phyloP scores from a whole-genome alignment of 2,329 filamentous ascomycete species.

The Cladosporium austrohemisphaericum region DNA sequence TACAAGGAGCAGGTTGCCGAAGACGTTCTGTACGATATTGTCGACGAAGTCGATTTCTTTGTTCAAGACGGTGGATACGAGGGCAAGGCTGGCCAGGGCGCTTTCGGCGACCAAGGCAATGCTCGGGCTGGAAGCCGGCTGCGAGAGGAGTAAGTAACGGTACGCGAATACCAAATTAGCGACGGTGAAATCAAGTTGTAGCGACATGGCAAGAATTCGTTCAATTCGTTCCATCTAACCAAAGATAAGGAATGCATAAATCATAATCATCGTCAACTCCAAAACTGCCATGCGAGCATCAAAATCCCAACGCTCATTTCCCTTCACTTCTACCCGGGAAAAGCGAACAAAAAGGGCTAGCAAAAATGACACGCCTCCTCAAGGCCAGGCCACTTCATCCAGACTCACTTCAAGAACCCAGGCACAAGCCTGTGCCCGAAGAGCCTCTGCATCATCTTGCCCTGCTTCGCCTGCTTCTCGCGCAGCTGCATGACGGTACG shows the following conservation, averaged over 20 bases:
- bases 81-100: constrained; percentile 17
- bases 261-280: no score
- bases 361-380: neutral
- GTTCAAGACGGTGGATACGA: constrained; percentile 58
- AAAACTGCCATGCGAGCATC: no score
- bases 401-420: constrained; percentile 12
- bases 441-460: constrained; percentile 4
- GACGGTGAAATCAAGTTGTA: no score
- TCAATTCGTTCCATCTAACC: neutral
- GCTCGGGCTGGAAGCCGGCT: neutral
- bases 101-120: neutral
- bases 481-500: constrained; percentile 10
- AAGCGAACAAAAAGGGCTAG: neutral
- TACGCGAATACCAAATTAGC: no score
- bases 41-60: constrained; percentile 93
- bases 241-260: neutral
- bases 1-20: constrained; percentile 93
- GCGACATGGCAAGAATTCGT: neutral
- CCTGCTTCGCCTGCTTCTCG: constrained; percentile 11
- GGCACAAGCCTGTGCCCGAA: constrained; percentile 12
- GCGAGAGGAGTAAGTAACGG: constrained; percentile 2
- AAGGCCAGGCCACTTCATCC: neutral
- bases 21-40: constrained; percentile 85
- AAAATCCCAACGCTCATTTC: no score
- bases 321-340: no score